Percentiles rank a stretch among this genome's conserved stretches.
Evolutionary conservation across 768 basidiomycete genomes (phyloP).

Genomic region (Ramaria rubella): DNA sequence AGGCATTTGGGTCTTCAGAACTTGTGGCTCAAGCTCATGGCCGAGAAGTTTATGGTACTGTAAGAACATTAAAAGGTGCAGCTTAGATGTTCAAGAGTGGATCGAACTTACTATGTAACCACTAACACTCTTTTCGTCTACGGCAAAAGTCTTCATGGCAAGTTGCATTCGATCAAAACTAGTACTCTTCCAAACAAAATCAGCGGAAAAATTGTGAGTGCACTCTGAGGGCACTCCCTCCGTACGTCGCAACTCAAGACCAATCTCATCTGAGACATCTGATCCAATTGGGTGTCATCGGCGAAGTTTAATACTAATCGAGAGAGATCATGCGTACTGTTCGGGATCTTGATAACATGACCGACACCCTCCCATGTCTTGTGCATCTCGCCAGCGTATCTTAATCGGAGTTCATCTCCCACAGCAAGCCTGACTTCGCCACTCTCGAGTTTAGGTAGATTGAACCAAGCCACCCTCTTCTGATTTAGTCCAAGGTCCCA

Average conservation of each 20-base stretch:
- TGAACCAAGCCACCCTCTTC: conserved; percentile 98
- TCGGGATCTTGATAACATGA: conserved; percentile 98
- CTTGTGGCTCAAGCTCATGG: conserved; percentile 94
- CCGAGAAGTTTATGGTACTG: conserved; percentile 98
- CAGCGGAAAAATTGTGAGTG: conserved; percentile 93
- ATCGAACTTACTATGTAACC: conserved; percentile 80
- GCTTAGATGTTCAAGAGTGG: conserved; percentile 3
- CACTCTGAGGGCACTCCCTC: conserved; percentile 93
- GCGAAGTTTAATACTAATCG: no score
- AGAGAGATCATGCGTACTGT: conserved; percentile 55
- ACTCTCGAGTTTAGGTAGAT: conserved; percentile 92
- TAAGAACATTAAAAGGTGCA: conserved; percentile 8
- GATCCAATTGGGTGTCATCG: no score
- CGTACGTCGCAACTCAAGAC: conserved; percentile 79
- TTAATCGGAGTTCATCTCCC: conserved; percentile 88
- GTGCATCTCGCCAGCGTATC: conserved; percentile 84
- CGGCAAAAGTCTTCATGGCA: conserved; percentile 99
- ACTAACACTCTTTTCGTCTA: conserved; percentile 98
- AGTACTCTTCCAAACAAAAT: conserved; percentile 99
- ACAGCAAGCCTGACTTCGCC: conserved; percentile 96
- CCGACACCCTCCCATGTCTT: conserved; percentile 97
- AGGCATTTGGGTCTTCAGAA: conserved; percentile 86
- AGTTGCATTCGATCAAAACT: conserved; percentile 99
- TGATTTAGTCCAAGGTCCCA: conserved; percentile 99
- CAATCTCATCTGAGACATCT: conserved; percentile 99